Evolutionary conservation across 352 stramenopile species (phyloP), one percentile per base, ranked within the genome.

Genomic region (Phytophthora foliorum): DNA sequence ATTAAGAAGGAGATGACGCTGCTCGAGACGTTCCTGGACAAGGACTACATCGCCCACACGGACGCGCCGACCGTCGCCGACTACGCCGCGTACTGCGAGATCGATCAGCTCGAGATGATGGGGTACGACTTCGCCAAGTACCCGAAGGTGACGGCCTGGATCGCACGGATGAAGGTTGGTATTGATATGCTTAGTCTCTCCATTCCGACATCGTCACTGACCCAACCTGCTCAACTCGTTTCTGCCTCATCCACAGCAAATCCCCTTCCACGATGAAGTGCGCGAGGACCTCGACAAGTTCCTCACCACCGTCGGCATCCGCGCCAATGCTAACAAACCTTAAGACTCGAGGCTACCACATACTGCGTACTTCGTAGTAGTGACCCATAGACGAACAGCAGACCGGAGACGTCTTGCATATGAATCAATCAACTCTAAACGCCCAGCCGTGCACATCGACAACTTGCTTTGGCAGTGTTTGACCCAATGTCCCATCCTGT

Each of bases 71-170:
- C 82, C 27, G 49, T 89, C 38, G 82, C 78, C 0, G 82, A 90
- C 67, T 78, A 78, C 25, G 63, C 64, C 4, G 53, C 65, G 34
- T 88, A 90, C 68, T 89, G 80, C 48, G 80, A 90, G 71, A 74
- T 80, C 46, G 82, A 86, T 49, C 82, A 89, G 61, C 58, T 89
- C 3, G 70, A 89, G 53, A 63, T 72, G 24, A 80, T 84, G 49
- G 69, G 63, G 17, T 75, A 81, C 56, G 66, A 88, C 31, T 78
- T 88, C 21, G 16, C 46, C 39, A 78, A 79, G 63, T 89, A 77
- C 51, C 57, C 70, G 0, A 81, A 79, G 27, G 77, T 79, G 5
- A 49, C 54, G 31, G 74, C 75, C 1, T 89, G 80, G 80, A 56
- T 89, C 29, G 41, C 55, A 38, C 58, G 57, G 27, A 68, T 69